Evolutionary conservation across 2,329 filamentous ascomycete species (phyloP).

Genomic region (Fusarium dimerum): DNA sequence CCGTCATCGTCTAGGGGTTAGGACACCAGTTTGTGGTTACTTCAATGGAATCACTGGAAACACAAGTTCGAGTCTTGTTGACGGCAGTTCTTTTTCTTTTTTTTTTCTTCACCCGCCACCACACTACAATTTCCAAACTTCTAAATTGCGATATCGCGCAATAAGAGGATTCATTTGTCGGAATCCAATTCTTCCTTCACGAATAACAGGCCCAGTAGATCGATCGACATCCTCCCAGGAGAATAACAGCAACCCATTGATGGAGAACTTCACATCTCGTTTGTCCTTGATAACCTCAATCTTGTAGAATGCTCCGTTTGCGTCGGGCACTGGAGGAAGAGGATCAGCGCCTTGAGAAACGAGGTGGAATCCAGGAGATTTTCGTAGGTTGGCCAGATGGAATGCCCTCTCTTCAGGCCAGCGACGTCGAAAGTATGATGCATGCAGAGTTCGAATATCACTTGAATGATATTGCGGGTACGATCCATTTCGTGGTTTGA

Average conservation of each 20-base stretch:
- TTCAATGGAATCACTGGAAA: neutral
- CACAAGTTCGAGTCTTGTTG: neutral
- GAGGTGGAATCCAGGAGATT: conserved; percentile 25
- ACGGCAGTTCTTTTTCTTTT: neutral
- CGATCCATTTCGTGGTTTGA: conserved; percentile 21
- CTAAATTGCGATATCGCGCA: conserved; percentile 22
- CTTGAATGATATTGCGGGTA: conserved; percentile 27
- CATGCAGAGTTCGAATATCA: conserved; percentile 24
- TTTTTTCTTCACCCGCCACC: neutral
- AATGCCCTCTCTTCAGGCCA: conserved; percentile 27
- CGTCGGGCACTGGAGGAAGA: conserved; percentile 20
- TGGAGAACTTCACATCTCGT: conserved; percentile 14
- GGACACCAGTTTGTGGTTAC: neutral
- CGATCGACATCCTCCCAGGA: conserved; percentile 21
- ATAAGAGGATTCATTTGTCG: conserved; percentile 25
- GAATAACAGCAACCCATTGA: conserved; percentile 19
- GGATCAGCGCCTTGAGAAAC: conserved; percentile 26
- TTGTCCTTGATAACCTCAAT: conserved; percentile 25
- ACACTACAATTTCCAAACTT: conserved; percentile 22
- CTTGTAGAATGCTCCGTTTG: conserved; percentile 21
- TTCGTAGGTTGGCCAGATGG: conserved; percentile 23
- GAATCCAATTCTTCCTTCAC: conserved; percentile 20
- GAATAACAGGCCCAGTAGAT: conserved; percentile 21
- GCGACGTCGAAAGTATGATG: conserved; percentile 26
- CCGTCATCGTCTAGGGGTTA: neutral